phyloP scores from a whole-genome alignment of 805 yeast genomes.

The Teunomyces tritomae region DNA sequence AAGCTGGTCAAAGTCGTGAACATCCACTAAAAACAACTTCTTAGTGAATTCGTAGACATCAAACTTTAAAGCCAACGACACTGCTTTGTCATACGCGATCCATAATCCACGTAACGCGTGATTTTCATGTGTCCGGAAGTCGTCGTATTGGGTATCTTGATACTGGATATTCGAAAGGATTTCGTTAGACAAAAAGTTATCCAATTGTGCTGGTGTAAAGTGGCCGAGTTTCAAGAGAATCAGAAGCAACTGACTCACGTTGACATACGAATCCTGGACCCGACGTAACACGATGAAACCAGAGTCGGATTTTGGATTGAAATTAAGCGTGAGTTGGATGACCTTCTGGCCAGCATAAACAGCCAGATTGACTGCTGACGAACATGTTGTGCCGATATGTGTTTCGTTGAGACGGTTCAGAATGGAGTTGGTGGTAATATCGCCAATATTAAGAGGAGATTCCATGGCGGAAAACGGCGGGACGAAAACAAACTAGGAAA shows the following conservation, averaged over 20 bases:
- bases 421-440: slow-evolving; percentile 40
- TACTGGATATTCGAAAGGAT: slow-evolving; percentile 32
- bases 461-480: slow-evolving; percentile 26
- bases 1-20: slow-evolving; percentile 40
- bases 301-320: slow-evolving; percentile 6
- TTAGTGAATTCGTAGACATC: slow-evolving; percentile 39
- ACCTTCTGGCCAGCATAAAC: slow-evolving; percentile 36
- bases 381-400: slow-evolving; percentile 26
- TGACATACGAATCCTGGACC: slow-evolving; percentile 42
- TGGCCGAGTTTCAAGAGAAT: slow-evolving; percentile 29
- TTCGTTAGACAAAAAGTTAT: slow-evolving; percentile 31
- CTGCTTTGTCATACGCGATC: slow-evolving; percentile 45
- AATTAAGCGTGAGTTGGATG: slow-evolving; percentile 30
- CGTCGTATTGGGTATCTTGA: slow-evolving; percentile 20
- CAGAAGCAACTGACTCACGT: slow-evolving; percentile 36
- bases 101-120: slow-evolving; percentile 34
- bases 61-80: slow-evolving; percentile 34
- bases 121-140: slow-evolving; percentile 28
- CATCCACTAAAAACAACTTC: slow-evolving; percentile 40
- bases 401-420: slow-evolving; percentile 34
- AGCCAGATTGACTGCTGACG: slow-evolving; percentile 23
- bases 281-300: slow-evolving; percentile 33
- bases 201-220: slow-evolving; percentile 24
- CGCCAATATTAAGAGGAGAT: slow-evolving; percentile 41
- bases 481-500: neutral